Percentiles rank a stretch among this genome's conserved stretches.
Evolutionary conservation across 2,329 filamentous ascomycete genomes (phyloP).

Genomic region (Akanthomyces dipterigenus): DNA sequence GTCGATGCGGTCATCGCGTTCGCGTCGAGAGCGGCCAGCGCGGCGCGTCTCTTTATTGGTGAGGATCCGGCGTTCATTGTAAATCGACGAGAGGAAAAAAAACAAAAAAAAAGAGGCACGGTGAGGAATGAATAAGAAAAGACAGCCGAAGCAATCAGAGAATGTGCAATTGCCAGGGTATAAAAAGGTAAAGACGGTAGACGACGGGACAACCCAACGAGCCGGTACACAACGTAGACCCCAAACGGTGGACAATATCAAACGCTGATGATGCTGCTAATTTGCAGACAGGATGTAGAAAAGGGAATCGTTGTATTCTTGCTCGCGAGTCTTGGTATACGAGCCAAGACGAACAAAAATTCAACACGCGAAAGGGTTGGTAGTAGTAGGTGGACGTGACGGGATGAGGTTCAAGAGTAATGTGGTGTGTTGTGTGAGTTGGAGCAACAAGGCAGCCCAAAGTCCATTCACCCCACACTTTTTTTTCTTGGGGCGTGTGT

Average conservation of each 20-base stretch:
- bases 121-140: too few species aligned
- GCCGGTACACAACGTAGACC: neutral
- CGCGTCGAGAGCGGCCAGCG: constrained; percentile 37
- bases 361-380: neutral
- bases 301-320: neutral
- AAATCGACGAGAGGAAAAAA: neutral
- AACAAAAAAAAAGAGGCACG: too few species aligned
- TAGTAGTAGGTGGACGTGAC: neutral
- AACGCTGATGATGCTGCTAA: too few species aligned
- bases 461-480: neutral
- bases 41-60: constrained; percentile 41
- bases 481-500: neutral
- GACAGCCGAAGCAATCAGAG: too few species aligned
- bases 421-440: too few species aligned
- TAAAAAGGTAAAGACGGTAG: neutral
- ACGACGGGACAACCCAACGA: neutral
- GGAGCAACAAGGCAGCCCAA: neutral
- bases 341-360: neutral
- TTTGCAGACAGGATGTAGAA: too few species aligned
- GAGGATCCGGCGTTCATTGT: constrained; percentile 21
- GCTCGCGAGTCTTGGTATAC: neutral
- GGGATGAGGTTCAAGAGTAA: neutral
- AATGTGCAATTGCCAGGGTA: too few species aligned
- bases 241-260: too few species aligned
- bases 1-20: constrained; percentile 33